phyloP scores from a whole-genome alignment of 106 monocot species.

The Acanthochlamys bracteata region DNA sequence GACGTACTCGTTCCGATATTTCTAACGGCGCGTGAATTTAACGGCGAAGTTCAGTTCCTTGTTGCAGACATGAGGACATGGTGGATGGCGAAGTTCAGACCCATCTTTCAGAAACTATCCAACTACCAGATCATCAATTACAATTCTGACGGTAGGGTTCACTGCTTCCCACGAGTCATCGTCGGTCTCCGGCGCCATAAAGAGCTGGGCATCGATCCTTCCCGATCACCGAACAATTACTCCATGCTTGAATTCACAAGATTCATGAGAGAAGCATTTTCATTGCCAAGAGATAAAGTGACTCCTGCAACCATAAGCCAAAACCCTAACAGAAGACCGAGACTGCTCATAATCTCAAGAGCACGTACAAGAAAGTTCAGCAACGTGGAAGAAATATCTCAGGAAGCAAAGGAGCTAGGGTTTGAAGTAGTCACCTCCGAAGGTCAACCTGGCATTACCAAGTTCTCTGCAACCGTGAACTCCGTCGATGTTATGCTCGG shows the following conservation, averaged over 20 bases:
- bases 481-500: slow-evolving; percentile 69
- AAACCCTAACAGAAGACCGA: slow-evolving; percentile 21
- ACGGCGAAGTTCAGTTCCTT: slow-evolving; percentile 51
- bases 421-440: slow-evolving; percentile 33
- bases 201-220: slow-evolving; percentile 34
- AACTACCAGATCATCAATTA: slow-evolving; percentile 30
- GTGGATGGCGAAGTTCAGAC: slow-evolving; percentile 38
- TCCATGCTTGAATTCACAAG: slow-evolving; percentile 42
- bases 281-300: slow-evolving; percentile 7
- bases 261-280: slow-evolving; percentile 34
- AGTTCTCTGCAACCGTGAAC: slow-evolving; percentile 51
- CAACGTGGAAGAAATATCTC: slow-evolving; percentile 30
- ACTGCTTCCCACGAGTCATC: slow-evolving; percentile 27
- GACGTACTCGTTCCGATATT: slow-evolving; percentile 49
- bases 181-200: slow-evolving; percentile 32
- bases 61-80: slow-evolving; percentile 22
- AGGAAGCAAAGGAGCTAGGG: slow-evolving; percentile 24
- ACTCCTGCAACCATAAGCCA: slow-evolving; percentile 4
- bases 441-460: slow-evolving; percentile 4
- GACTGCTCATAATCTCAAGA: slow-evolving; percentile 51
- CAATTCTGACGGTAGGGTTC: slow-evolving; percentile 19
- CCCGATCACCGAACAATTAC: slow-evolving; percentile 14
- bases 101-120: slow-evolving; percentile 20
- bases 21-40: slow-evolving; percentile 22
- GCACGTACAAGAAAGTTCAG: slow-evolving; percentile 26